These are phyloP conservation scores for Colletotrichum sp. DNA, from an alignment of 2,329 filamentous ascomycete genomes.

Conservation along the genomic window DNA sequence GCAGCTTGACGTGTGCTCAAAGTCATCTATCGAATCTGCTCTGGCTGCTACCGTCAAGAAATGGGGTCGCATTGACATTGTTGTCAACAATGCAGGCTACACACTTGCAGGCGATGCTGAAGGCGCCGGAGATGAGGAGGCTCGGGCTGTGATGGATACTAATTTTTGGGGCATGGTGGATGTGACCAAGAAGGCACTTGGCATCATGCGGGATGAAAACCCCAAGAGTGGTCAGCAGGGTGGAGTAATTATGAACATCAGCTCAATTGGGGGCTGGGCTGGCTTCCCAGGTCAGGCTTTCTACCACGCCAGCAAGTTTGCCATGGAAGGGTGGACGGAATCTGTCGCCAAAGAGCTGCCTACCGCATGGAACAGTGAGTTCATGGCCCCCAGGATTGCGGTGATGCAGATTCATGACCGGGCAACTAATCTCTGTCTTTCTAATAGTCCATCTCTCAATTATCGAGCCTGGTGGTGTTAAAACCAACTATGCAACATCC, in stretches of 20 bases:
- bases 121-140: background rate
- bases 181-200: conserved; percentile 29
- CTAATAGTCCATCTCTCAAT: conserved; percentile 41
- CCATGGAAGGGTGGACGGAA: conserved; percentile 52
- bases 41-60: background rate
- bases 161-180: background rate
- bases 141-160: background rate
- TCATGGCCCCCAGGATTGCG: background rate
- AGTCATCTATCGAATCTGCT: background rate
- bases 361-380: conserved; percentile 45
- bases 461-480: conserved; percentile 45
- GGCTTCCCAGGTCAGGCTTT: conserved; percentile 38
- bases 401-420: no score
- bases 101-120: background rate
- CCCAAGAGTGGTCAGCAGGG: conserved; percentile 36
- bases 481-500: conserved; percentile 33
- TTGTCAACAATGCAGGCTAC: background rate
- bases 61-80: background rate
- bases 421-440: background rate
- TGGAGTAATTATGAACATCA: conserved; percentile 60
- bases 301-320: conserved; percentile 49
- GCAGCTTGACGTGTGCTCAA: background rate
- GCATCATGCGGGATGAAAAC: conserved; percentile 42
- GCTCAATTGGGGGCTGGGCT: conserved; percentile 53
- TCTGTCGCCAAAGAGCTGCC: conserved; percentile 47